phyloP scores from a whole-genome alignment of 2,329 filamentous ascomycete genomes.

The Penicillium sp. region DNA sequence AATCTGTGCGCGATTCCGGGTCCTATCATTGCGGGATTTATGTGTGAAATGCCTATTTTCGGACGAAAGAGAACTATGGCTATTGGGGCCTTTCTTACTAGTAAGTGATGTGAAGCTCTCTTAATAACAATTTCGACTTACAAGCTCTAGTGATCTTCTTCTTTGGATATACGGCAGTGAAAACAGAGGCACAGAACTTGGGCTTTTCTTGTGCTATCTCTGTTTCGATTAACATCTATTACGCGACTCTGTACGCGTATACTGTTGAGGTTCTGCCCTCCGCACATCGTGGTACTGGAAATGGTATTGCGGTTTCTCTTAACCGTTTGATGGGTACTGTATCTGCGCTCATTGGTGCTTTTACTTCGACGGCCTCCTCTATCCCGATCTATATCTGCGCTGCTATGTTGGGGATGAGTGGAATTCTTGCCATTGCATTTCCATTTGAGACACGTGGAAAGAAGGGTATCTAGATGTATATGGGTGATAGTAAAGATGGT shows the following conservation, averaged over 20 bases:
- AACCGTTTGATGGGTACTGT: constrained; percentile 29
- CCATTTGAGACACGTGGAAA: constrained; percentile 19
- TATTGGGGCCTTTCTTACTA: constrained; percentile 62
- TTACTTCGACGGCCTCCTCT: constrained; percentile 20
- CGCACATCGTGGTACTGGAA: constrained; percentile 28
- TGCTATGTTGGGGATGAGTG: constrained; percentile 19
- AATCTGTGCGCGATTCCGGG: constrained; percentile 68
- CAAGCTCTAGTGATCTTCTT: constrained; percentile 59
- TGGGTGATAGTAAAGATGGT: neutral
- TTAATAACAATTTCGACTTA: too few relatives aligned
- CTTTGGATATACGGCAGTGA: constrained; percentile 70
- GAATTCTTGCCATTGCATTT: constrained; percentile 16
- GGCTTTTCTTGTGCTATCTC: constrained; percentile 68
- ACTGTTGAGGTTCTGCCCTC: constrained; percentile 50
- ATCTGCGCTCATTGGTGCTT: constrained; percentile 22
- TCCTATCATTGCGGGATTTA: constrained; percentile 66
- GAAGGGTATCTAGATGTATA: constrained; percentile 1
- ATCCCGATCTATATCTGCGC: constrained; percentile 30
- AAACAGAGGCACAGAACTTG: constrained; percentile 62
- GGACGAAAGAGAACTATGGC: constrained; percentile 66
- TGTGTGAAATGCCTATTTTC: constrained; percentile 60
- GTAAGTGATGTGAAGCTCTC: constrained; percentile 1
- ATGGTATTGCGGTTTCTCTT: constrained; percentile 26
- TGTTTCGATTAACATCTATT: constrained; percentile 70
- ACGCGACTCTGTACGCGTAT: constrained; percentile 64